Percentiles rank a stretch among this genome's conserved stretches.
These are phyloP conservation scores for Boechera divaricarpa DNA, from an alignment of 345 rosid genomes.

Conservation along the genomic window DNA sequence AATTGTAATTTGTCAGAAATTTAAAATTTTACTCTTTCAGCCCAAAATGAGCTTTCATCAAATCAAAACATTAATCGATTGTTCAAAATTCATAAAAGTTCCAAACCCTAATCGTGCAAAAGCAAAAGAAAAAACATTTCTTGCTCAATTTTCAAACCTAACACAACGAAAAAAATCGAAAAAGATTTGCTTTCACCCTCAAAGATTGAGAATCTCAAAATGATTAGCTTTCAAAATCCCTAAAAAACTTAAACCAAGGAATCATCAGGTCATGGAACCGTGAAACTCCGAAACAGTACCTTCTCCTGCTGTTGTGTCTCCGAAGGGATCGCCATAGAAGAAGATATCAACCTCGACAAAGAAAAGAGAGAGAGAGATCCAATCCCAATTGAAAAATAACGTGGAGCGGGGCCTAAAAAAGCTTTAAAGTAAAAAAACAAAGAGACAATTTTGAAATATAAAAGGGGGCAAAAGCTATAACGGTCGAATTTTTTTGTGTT, in stretches of 20 bases:
- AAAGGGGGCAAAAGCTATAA: slow-evolving; percentile 33
- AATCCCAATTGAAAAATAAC: slow-evolving; percentile 18
- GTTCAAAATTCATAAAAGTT: not conserved
- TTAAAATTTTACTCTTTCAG: no score
- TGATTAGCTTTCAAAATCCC: not conserved
- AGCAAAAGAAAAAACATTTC: not conserved
- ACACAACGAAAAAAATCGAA: not conserved
- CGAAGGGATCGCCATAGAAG: slow-evolving; percentile 72
- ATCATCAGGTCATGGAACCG: not conserved
- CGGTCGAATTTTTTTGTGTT: slow-evolving; percentile 63
- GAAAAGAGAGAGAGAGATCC: slow-evolving; percentile 15
- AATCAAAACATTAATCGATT: not conserved
- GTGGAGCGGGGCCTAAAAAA: slow-evolving; percentile 1
- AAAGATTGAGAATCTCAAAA: not conserved
- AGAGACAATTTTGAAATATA: not conserved
- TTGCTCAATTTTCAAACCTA: not conserved
- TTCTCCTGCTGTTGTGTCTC: slow-evolving; percentile 68
- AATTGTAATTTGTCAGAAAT: no score
- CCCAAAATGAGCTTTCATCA: not conserved
- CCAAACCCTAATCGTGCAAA: slow-evolving; percentile 17
- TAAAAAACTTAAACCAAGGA: not conserved
- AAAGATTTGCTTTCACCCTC: not conserved
- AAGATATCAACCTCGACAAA: not conserved
- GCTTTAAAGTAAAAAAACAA: not conserved
- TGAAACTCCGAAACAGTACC: slow-evolving; percentile 45